Base-by-base conservation (phyloP, 148 eudicot genomes). In the Nyssa sinensis region DNA sequence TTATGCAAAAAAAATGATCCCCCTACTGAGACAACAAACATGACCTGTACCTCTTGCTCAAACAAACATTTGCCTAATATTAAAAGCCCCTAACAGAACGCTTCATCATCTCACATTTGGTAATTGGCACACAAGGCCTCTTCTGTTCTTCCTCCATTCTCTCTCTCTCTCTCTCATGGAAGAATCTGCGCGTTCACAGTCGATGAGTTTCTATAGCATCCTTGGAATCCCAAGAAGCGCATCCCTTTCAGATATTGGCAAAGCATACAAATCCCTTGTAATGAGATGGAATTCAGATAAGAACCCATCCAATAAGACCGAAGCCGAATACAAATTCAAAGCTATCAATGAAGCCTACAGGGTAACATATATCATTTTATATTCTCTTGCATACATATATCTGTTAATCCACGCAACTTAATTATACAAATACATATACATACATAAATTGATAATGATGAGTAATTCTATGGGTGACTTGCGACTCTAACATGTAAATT, bases 211-310 rank as follows among this genome's bases (percentile, higher is more conserved):
- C 60, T 67, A 83, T 66, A 62, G 61, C 78, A 66, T 76, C 63
- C 80, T 86, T 0, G 84, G 81, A 21, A 67, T 86, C 41, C 41
- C 83, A 28, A 86, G 81, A 73, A 75, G 68, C 49, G 86, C 94
- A 33, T 80, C 97, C 64, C 89, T 93, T 0, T 57, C 74, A 32
- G 96, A 93, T 64, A 82, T 93, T 60, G 79, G 81, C 81, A 89
- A 85, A 78, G 91, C 98, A 10, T 93, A 91, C 82, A 91, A 89
- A 71, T 76, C 85, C 68, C 92, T 93, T 69, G 90, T 86, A 47
- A 79, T 62, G 80, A 86, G 70, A 88, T 91, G 92, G 93, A 83
- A 89, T 44, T 88, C 87, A 25, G 88, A 93, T 59, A 87, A 87
- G 75, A 75, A 75, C 69, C 24, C 68, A 32, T 70, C 78, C 71